Percentiles rank a stretch among this genome's conserved stretches.
These are phyloP conservation scores for Aspergillus egyptiacus DNA, from an alignment of 495 filamentous ascomycete species.

Conservation along the genomic window DNA sequence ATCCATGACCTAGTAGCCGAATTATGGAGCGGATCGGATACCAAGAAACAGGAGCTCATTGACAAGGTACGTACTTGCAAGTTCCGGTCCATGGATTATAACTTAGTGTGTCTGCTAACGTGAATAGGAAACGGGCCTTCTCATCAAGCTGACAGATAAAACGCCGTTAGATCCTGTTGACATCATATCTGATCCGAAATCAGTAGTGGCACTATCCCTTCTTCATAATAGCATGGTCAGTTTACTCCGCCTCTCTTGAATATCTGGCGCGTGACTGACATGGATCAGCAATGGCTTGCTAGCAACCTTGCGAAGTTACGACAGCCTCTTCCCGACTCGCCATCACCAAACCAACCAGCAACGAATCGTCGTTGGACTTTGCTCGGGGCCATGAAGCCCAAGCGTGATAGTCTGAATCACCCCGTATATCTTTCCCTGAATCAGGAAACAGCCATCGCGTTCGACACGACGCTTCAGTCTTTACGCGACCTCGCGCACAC, in stretches of 20 bases:
- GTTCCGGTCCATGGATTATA: not conserved
- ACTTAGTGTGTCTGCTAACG: not conserved
- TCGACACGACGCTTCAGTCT: slow-evolving; percentile 77
- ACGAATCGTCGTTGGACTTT: slow-evolving; percentile 73
- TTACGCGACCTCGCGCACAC: slow-evolving; percentile 70
- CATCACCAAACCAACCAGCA: slow-evolving; percentile 32
- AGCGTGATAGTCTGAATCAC: slow-evolving; percentile 43
- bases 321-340: slow-evolving; percentile 44
- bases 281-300: slow-evolving; percentile 73
- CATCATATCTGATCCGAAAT: slow-evolving; percentile 84
- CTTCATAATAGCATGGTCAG: slow-evolving; percentile 86
- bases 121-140: slow-evolving; percentile 57
- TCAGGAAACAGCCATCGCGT: slow-evolving; percentile 69
- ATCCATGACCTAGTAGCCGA: slow-evolving; percentile 59
- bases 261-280: slow-evolving; percentile 13
- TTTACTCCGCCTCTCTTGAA: not conserved
- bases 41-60: slow-evolving; percentile 32
- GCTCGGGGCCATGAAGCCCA: slow-evolving; percentile 53
- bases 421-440: slow-evolving; percentile 87
- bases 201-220: slow-evolving; percentile 73
- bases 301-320: slow-evolving; percentile 70
- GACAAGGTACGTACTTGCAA: slow-evolving; percentile 38
- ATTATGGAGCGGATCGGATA: slow-evolving; percentile 46
- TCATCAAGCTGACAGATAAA: slow-evolving; percentile 59
- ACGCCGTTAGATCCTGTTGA: slow-evolving; percentile 63